Evolutionary conservation across 306 rosid genomes (phyloP).

Genomic region (Quercus ilex): DNA sequence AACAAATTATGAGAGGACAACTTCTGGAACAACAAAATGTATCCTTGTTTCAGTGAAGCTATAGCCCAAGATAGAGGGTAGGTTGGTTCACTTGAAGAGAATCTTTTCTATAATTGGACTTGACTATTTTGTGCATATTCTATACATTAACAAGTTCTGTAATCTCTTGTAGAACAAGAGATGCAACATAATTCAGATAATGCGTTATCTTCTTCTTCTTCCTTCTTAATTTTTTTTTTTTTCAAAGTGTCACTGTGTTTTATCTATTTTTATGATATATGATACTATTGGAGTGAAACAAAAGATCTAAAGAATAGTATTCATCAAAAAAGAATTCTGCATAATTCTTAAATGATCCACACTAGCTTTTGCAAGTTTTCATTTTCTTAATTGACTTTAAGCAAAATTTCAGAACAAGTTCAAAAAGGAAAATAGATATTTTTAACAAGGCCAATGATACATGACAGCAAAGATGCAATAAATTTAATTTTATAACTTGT

Average conservation of each 20-base stretch:
- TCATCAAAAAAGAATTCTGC: neutral
- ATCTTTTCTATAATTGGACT: neutral
- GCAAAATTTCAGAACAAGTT: neutral
- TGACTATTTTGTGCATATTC: neutral
- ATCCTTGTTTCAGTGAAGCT: neutral
- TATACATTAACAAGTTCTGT: neutral
- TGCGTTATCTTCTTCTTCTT: too few species aligned
- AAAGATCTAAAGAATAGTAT: neutral
- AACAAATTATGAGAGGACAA: neutral
- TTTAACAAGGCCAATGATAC: neutral
- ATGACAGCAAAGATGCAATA: neutral
- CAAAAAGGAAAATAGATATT: neutral
- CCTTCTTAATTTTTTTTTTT: too few species aligned
- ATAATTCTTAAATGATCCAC: neutral
- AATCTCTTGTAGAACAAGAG: neutral
- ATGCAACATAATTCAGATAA: too few species aligned
- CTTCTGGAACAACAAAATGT: neutral
- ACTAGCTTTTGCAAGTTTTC: neutral
- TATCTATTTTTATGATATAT: neutral
- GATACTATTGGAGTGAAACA: neutral
- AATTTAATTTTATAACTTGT: neutral
- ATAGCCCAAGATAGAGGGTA: neutral
- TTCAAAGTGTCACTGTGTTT: too few species aligned
- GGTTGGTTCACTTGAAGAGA: neutral
- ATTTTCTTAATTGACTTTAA: neutral